A percentile compares a stretch with the other conserved stretches of the same genome.
phyloP scores from a whole-genome alignment of 2,329 filamentous ascomycete genomes.

The Penicillium crustosum region DNA sequence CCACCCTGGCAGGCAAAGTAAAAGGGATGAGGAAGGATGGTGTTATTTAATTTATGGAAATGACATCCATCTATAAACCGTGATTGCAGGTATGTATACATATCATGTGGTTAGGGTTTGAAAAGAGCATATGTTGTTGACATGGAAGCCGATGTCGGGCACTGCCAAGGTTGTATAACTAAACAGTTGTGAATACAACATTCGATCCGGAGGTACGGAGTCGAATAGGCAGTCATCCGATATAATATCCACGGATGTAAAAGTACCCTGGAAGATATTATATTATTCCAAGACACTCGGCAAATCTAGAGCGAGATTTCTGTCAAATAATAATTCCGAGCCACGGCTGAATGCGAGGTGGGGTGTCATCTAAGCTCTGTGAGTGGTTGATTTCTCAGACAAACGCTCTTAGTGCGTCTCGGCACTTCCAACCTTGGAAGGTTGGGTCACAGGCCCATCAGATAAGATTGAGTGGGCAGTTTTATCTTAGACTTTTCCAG shows the following conservation, averaged over 20 bases:
- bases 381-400: background rate
- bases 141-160: background rate
- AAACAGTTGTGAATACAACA: background rate
- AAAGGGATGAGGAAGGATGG: constrained; percentile 1
- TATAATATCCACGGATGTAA: background rate
- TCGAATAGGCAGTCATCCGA: background rate
- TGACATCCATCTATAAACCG: too few species aligned
- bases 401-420: background rate
- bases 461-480: constrained; percentile 5
- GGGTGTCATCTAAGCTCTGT: background rate
- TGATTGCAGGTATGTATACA: too few species aligned
- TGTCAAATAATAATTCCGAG: background rate
- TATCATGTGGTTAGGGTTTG: background rate
- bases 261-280: background rate
- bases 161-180: background rate
- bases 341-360: background rate
- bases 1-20: constrained; percentile 3
- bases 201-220: background rate
- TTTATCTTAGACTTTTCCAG: constrained; percentile 1
- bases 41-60: background rate
- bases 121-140: background rate
- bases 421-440: background rate
- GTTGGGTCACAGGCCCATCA: background rate
- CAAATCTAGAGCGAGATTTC: background rate
- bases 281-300: background rate